Conservation (phyloP, 176 grass and related monocot genomes). For the maize (Zea mays) region DNA sequence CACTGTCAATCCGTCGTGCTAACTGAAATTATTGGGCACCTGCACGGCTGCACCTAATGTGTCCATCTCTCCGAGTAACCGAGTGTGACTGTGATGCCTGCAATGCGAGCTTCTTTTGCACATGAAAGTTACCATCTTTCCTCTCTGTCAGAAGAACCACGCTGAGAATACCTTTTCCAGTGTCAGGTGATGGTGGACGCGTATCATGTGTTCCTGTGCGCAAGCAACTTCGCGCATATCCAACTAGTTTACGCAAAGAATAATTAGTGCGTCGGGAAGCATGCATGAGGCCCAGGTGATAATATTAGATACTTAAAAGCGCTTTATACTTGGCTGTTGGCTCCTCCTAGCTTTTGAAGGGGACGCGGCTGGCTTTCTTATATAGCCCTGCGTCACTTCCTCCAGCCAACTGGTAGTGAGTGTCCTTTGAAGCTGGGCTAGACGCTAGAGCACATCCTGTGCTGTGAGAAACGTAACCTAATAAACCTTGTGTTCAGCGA, state of each 20-base stretch:
- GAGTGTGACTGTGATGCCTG: too few species aligned
- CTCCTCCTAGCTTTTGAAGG: conserved; percentile 41
- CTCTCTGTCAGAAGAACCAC: conserved; percentile 44
- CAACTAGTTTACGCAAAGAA: conserved; percentile 55
- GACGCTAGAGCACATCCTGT: conserved; percentile 27
- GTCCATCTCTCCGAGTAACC: conserved; percentile 34
- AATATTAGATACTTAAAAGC: conserved; percentile 57
- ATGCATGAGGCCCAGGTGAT: conserved; percentile 37
- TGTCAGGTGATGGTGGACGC: conserved; percentile 44
- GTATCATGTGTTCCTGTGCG: conserved; percentile 24
- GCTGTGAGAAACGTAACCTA: conserved; percentile 20
- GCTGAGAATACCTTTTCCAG: conserved; percentile 34
- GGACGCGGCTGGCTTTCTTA: conserved; percentile 47
- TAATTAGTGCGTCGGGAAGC: conserved; percentile 43
- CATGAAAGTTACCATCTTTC: conserved; percentile 48
- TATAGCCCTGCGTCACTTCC: conserved; percentile 45
- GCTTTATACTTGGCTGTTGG: conserved; percentile 46
- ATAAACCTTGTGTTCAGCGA: neutral
- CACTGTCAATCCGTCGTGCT: conserved; percentile 15
- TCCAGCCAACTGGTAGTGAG: conserved; percentile 47
- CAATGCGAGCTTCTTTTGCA: neutral
- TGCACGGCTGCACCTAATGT: conserved; percentile 15
- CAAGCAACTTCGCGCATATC: conserved; percentile 40
- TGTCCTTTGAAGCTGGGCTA: conserved; percentile 40
- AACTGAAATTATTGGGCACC: conserved; percentile 32